phyloP scores from a whole-genome alignment of 73 alveolate species.

The Paraurostyla sp. region DNA sequence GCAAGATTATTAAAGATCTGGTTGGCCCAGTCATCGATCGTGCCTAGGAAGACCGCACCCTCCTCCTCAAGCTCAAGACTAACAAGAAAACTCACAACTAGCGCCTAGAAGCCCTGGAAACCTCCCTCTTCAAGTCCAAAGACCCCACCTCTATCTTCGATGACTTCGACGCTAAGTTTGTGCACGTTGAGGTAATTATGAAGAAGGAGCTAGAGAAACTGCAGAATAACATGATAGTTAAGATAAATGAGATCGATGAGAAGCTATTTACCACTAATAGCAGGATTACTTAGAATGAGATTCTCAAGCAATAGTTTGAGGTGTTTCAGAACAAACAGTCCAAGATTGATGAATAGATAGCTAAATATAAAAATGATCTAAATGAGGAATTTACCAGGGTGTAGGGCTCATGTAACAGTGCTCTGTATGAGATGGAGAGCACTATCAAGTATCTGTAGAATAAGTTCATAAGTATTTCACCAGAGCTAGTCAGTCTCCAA shows the following conservation, averaged over 20 bases:
- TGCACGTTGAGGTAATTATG: neutral
- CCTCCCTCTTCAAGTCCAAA: slow-evolving; percentile 4
- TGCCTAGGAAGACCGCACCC: neutral
- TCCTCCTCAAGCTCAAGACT: neutral
- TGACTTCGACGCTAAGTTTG: slow-evolving; percentile 33
- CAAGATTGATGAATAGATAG: neutral
- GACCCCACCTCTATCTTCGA: slow-evolving; percentile 35
- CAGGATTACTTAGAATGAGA: neutral
- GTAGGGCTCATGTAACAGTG: neutral
- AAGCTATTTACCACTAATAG: neutral
- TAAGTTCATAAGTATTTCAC: neutral
- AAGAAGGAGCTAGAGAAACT: neutral
- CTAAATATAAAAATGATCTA: neutral
- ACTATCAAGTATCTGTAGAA: neutral
- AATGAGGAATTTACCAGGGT: neutral
- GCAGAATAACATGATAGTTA: neutral
- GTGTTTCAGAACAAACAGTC: neutral
- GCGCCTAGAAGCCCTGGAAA: neutral
- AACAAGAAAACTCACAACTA: neutral
- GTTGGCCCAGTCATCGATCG: slow-evolving; percentile 27
- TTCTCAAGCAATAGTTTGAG: slow-evolving; percentile 12
- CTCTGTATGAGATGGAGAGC: neutral
- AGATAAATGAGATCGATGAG: neutral
- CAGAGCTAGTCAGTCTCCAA: neutral
- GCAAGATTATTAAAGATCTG: slow-evolving; percentile 45